Evolutionary conservation across 1,284 basidiomycete species (phyloP).

Genomic region (Cryptococcus floricola): DNA sequence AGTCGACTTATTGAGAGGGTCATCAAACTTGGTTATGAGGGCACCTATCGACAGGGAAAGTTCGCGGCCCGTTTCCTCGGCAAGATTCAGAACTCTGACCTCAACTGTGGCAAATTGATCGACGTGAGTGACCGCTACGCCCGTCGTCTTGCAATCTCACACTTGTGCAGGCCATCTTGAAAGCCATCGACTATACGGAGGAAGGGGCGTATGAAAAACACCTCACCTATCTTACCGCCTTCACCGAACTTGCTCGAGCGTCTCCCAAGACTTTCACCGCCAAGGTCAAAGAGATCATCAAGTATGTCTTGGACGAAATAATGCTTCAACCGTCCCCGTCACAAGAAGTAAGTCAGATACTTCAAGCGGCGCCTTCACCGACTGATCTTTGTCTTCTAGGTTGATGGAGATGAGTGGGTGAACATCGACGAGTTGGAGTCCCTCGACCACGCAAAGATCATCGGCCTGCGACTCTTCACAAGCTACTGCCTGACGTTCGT

Average conservation of each 20-base stretch:
- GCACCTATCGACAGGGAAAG: conserved; percentile 71
- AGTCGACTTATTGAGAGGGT: conserved; percentile 71
- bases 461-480: conserved; percentile 71
- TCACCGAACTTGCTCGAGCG: conserved; percentile 70
- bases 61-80: conserved; percentile 78
- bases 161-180: conserved; percentile 40
- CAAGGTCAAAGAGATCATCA: conserved; percentile 67
- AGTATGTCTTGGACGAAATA: conserved; percentile 68
- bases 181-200: conserved; percentile 53
- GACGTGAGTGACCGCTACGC: conserved; percentile 58
- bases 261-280: conserved; percentile 70
- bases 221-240: conserved; percentile 64
- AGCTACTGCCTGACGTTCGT: conserved; percentile 71
- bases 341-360: conserved; percentile 50
- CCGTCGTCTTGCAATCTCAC: not conserved
- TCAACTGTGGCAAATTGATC: conserved; percentile 56
- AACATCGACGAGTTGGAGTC: conserved; percentile 59
- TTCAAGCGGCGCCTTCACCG: not conserved
- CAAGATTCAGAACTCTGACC: conserved; percentile 56
- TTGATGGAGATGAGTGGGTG: conserved; percentile 64
- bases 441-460: conserved; percentile 60
- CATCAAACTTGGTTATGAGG: conserved; percentile 59
- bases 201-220: conserved; percentile 51
- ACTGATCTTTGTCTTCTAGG: conserved; percentile 35
- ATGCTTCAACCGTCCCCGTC: conserved; percentile 58